phyloP scores from a whole-genome alignment of 2,329 filamentous ascomycete genomes.

The Trichoderma harzianum region DNA sequence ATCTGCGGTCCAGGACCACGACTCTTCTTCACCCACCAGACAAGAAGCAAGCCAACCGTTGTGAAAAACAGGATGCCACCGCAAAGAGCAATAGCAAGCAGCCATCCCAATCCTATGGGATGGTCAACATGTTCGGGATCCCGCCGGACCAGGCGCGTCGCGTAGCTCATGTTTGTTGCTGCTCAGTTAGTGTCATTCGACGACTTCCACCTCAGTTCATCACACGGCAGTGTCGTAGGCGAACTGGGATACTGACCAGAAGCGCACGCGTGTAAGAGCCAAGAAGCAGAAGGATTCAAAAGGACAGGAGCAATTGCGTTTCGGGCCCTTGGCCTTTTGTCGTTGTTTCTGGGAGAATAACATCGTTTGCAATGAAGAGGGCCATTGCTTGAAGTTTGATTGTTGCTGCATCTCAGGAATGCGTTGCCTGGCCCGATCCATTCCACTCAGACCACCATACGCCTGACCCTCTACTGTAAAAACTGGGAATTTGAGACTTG shows the following conservation, averaged over 20 bases:
- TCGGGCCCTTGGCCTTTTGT: conserved; percentile 1
- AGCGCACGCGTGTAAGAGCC: not conserved
- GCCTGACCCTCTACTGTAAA: not conserved
- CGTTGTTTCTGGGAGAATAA: not conserved
- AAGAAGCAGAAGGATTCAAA: not conserved
- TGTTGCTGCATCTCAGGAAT: conserved; percentile 35
- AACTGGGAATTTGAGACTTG: not conserved
- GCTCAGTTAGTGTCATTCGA: not conserved
- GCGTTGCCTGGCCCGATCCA: conserved; percentile 38
- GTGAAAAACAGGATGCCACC: conserved; percentile 47
- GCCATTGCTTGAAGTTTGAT: conserved; percentile 25
- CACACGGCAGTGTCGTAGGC: not conserved
- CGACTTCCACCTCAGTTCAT: not conserved
- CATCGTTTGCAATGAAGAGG: not conserved
- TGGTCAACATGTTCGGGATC: not conserved
- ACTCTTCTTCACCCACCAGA: conserved; percentile 34
- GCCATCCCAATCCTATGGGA: conserved; percentile 35
- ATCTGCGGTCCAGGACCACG: conserved; percentile 23
- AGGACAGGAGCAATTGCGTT: not conserved
- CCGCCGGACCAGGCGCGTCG: not conserved
- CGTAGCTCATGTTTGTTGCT: not conserved
- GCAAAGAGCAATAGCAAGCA: conserved; percentile 46
- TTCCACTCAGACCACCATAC: conserved; percentile 30
- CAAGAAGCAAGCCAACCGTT: conserved; percentile 41
- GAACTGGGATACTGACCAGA: not conserved